Evolutionary conservation across 768 basidiomycete species (phyloP).

Genomic region (Agaricus sinodeliciosus): DNA sequence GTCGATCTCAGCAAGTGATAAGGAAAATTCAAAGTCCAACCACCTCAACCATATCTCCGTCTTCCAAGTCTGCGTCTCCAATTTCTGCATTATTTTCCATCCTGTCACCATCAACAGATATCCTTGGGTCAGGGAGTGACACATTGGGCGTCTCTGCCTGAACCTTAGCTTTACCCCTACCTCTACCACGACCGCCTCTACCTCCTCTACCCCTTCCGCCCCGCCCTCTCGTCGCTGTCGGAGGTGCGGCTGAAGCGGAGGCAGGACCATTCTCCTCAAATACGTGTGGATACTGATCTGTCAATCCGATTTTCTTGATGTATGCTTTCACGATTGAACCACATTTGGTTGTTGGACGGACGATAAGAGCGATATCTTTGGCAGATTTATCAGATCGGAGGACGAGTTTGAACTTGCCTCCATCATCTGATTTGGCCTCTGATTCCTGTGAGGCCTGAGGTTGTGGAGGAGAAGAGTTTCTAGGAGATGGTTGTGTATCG

Average conservation of each 20-base stretch:
- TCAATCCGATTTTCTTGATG: constrained; percentile 59
- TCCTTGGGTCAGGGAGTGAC: constrained; percentile 33
- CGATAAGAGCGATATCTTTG: constrained; percentile 57
- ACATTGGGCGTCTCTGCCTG: constrained; percentile 8
- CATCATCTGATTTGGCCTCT: constrained; percentile 34
- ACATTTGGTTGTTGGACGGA: constrained; percentile 71
- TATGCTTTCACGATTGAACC: constrained; percentile 72
- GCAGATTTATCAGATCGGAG: constrained; percentile 49
- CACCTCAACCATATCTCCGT: constrained; percentile 76
- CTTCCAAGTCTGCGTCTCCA: constrained; percentile 64
- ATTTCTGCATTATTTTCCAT: constrained; percentile 56
- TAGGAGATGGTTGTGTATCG: not conserved
- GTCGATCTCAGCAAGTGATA: not conserved
- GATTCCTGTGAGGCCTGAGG: constrained; percentile 20
- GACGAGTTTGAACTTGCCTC: constrained; percentile 58
- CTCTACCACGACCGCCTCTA: constrained; percentile 5
- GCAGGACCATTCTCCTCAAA: constrained; percentile 18
- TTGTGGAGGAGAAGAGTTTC: constrained; percentile 7
- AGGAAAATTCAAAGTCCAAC: constrained; percentile 38
- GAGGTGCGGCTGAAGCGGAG: constrained; percentile 13
- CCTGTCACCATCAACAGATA: constrained; percentile 68
- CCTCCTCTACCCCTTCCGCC: constrained; percentile 11
- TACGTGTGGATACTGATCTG: constrained; percentile 41
- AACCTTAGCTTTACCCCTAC: constrained; percentile 20
- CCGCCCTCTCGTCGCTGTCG: not conserved